These are phyloP conservation scores for Xylariales sp. DNA, from an alignment of 2,329 filamentous ascomycete genomes.

Conservation along the genomic window DNA sequence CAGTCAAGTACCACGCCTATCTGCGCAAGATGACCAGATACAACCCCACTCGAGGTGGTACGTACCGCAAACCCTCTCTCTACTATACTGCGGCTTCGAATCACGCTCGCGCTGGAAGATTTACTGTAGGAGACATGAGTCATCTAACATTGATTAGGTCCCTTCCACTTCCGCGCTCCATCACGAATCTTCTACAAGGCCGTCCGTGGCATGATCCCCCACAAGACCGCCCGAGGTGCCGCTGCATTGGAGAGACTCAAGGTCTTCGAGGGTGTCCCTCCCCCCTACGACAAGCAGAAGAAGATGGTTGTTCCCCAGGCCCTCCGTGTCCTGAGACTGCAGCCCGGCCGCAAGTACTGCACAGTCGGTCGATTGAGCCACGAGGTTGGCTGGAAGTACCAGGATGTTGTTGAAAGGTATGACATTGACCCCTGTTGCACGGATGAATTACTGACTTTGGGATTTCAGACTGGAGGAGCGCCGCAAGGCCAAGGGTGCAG, in stretches of 20 bases:
- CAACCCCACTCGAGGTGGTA: conserved; percentile 98
- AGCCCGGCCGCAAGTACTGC: conserved; percentile 99
- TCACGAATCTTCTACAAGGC: conserved; percentile 99
- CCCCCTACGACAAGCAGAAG: conserved; percentile 99
- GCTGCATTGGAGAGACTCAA: conserved; percentile 97
- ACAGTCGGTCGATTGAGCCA: conserved; percentile 95
- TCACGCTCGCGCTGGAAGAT: no score
- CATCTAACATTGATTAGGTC: conserved; percentile 55
- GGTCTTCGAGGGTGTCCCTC: conserved; percentile 99
- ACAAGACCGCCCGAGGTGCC: conserved; percentile 98
- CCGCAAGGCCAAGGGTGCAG: conserved; percentile 98
- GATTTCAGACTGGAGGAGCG: conserved; percentile 86
- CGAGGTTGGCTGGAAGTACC: conserved; percentile 99
- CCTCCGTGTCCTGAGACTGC: conserved; percentile 89
- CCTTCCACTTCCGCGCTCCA: conserved; percentile 99
- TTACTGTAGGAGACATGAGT: background rate
- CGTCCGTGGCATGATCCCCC: conserved; percentile 99
- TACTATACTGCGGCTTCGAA: no score
- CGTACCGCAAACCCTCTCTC: conserved; percentile 34
- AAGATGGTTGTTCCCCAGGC: conserved; percentile 99
- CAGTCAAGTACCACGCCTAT: conserved; percentile 99
- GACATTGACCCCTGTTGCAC: no score
- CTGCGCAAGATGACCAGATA: conserved; percentile 99
- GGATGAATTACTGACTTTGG: no score
- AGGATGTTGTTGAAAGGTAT: conserved; percentile 96